phyloP scores from a whole-genome alignment of 805 yeast species.

The Debaryomyces maramus region DNA sequence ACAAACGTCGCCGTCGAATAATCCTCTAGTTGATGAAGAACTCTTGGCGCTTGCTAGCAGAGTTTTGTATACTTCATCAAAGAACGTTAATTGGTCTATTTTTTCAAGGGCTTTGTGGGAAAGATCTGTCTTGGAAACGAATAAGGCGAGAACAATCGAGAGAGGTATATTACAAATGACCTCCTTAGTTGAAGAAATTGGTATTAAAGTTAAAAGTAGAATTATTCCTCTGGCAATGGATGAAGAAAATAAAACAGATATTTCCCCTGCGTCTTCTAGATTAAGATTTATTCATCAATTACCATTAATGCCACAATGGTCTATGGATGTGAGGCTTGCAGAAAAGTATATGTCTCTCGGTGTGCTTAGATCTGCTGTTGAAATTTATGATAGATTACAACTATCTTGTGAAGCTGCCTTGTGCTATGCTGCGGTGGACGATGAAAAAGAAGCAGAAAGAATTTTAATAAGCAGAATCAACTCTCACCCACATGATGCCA shows the following conservation, averaged over 20 bases:
- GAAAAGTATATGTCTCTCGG: constrained; percentile 86
- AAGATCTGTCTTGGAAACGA: constrained; percentile 79
- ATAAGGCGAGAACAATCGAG: constrained; percentile 82
- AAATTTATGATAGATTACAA: constrained; percentile 77
- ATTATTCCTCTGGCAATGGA: constrained; percentile 48
- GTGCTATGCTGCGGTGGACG: constrained; percentile 85
- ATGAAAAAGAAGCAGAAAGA: constrained; percentile 62
- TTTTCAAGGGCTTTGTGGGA: constrained; percentile 87
- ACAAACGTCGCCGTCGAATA: constrained; percentile 70
- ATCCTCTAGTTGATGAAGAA: constrained; percentile 77
- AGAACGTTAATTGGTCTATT: constrained; percentile 67
- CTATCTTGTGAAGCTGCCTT: constrained; percentile 82
- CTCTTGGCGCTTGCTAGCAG: constrained; percentile 74
- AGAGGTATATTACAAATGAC: constrained; percentile 94
- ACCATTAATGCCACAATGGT: constrained; percentile 82
- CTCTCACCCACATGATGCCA: constrained; percentile 68
- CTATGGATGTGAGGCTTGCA: constrained; percentile 78
- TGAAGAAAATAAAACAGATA: constrained; percentile 19
- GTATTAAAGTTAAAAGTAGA: constrained; percentile 60
- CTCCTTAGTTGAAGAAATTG: constrained; percentile 84
- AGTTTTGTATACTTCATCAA: constrained; percentile 54
- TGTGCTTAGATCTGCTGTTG: constrained; percentile 80
- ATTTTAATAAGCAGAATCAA: constrained; percentile 56
- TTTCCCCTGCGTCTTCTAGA: constrained; percentile 47
- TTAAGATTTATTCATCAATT: constrained; percentile 69